These are phyloP conservation scores for Geoglossum glabrum DNA, from an alignment of 495 filamentous ascomycete genomes.

Conservation along the genomic window DNA sequence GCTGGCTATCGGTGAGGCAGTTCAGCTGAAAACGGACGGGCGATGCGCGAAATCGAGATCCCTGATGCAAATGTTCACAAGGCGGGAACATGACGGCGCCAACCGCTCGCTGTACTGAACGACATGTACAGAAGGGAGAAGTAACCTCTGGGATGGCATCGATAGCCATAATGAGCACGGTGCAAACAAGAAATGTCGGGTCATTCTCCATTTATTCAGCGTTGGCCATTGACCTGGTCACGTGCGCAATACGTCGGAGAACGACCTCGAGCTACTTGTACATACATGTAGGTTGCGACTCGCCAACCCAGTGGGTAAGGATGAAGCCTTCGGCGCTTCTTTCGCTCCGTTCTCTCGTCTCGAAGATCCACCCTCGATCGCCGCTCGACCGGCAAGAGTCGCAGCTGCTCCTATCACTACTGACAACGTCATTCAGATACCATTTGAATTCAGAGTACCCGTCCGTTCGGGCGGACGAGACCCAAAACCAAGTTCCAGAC, in stretches of 20 bases:
- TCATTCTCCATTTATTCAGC: no score
- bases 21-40: neutral
- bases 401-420: conserved; percentile 41
- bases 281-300: neutral
- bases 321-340: neutral
- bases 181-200: no score
- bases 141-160: no score
- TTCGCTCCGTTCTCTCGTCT: neutral
- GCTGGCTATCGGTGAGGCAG: neutral
- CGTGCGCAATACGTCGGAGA: no score
- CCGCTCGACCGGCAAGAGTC: conserved; percentile 44
- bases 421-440: conserved; percentile 58
- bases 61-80: neutral
- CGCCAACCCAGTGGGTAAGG: neutral
- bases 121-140: neutral
- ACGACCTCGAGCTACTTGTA: no score
- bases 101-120: neutral
- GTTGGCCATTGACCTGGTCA: no score
- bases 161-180: no score
- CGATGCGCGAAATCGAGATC: neutral
- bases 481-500: conserved; percentile 7
- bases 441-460: conserved; percentile 48
- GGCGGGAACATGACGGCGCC: neutral
- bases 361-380: conserved; percentile 48
- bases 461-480: neutral